These are phyloP conservation scores for Zymoseptoria tritici DNA, from an alignment of 2,329 filamentous ascomycete species.

Conservation along the genomic window DNA sequence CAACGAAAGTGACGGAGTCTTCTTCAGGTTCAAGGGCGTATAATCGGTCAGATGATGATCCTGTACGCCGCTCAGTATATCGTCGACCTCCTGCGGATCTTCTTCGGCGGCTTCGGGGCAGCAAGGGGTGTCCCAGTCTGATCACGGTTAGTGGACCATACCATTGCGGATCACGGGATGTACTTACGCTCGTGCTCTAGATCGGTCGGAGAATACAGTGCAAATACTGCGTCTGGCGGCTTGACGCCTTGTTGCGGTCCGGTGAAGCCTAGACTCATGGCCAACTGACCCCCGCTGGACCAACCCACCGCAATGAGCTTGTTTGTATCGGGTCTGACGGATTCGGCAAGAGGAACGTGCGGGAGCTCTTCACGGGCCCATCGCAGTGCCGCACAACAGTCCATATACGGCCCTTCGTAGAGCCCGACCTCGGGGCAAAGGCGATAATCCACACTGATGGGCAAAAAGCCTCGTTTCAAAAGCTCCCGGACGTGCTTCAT, in stretches of 20 bases:
- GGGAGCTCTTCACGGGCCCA: slow-evolving; percentile 4
- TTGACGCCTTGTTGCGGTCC: not conserved
- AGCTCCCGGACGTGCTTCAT: slow-evolving; percentile 3
- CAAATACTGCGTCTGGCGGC: slow-evolving; percentile 4
- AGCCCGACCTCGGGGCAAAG: slow-evolving; percentile 5
- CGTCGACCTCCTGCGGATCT: not conserved
- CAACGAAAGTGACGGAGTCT: not conserved
- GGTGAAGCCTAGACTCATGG: slow-evolving; percentile 3
- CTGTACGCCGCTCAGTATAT: slow-evolving; percentile 2
- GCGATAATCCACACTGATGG: slow-evolving; percentile 8
- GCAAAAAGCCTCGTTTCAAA: slow-evolving; percentile 3
- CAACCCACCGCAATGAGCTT: slow-evolving; percentile 4
- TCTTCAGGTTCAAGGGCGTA: not conserved
- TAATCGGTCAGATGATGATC: not conserved
- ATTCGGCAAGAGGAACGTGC: not conserved
- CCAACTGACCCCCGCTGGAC: slow-evolving; percentile 5
- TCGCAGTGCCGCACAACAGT: slow-evolving; percentile 2
- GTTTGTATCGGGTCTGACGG: not conserved
- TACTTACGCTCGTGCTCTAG: not conserved
- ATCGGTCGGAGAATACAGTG: slow-evolving; percentile 6
- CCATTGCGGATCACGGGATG: not conserved
- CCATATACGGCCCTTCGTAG: slow-evolving; percentile 5
- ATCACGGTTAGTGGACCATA: not conserved
- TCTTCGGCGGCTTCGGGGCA: slow-evolving; percentile 1
- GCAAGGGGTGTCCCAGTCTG: slow-evolving; percentile 1